A percentile compares a stretch with the other conserved stretches of the same genome.
Conservation (phyloP, 23 red algal species). For the Cyanidioschyzon merolae region DNA sequence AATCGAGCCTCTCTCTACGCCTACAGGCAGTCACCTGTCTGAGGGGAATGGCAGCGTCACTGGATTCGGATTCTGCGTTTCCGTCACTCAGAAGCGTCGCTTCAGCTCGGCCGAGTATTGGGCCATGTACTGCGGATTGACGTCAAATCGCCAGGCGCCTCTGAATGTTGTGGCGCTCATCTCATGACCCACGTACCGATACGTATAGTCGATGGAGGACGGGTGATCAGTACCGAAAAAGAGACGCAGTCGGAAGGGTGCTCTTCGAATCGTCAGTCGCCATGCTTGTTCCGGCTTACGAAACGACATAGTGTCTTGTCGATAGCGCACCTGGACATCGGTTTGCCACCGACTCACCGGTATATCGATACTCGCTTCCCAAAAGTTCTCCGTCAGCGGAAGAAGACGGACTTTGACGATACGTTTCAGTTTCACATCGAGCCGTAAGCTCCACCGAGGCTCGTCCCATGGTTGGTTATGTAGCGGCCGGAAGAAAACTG, state of each 20-base stretch:
- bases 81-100: conserved; percentile 12
- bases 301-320: background rate
- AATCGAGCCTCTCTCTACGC: too few species aligned
- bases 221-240: background rate
- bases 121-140: background rate
- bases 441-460: background rate
- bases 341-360: background rate
- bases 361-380: background rate
- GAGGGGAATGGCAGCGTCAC: too few species aligned
- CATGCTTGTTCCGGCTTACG: background rate
- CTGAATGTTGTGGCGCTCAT: background rate
- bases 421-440: conserved; percentile 7
- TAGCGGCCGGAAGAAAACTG: conserved; percentile 2
- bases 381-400: conserved; percentile 6
- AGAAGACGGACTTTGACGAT: background rate
- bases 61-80: too few species aligned
- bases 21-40: too few species aligned
- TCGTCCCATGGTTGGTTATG: conserved; percentile 11
- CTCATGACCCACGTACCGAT: background rate
- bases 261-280: background rate
- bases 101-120: background rate
- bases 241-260: background rate
- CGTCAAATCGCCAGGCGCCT: background rate
- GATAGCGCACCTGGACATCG: conserved; percentile 3
- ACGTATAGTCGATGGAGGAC: background rate